Evolutionary conservation across 129 eudicot species (phyloP).

Genomic region (Flaveria sonorensis): DNA sequence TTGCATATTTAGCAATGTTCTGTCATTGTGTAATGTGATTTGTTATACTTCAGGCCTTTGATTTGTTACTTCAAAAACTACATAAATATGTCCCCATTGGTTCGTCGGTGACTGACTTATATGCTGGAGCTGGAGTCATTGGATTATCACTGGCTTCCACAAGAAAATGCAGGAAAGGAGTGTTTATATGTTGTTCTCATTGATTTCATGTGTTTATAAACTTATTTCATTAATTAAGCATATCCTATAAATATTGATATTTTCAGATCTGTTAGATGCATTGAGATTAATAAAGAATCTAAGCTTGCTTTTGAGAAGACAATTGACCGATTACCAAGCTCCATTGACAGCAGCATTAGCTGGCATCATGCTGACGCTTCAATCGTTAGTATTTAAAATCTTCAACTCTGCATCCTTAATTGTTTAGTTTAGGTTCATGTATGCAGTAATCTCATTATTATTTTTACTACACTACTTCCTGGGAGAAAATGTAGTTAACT

Average conservation of each 20-base stretch:
- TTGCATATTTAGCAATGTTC: slow-evolving; percentile 19
- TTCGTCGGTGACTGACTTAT: slow-evolving; percentile 88
- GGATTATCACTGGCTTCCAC: slow-evolving; percentile 89
- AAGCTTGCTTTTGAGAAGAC: slow-evolving; percentile 89
- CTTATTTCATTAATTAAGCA: slow-evolving; percentile 13
- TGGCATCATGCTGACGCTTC: slow-evolving; percentile 96
- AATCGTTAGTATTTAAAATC: slow-evolving; percentile 48
- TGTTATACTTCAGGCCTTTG: slow-evolving; percentile 71
- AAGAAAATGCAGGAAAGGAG: slow-evolving; percentile 78
- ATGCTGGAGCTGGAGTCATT: slow-evolving; percentile 98
- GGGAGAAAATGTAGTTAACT: slow-evolving; percentile 6
- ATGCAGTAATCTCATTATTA: slow-evolving; percentile 20
- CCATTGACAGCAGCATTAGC: slow-evolving; percentile 74
- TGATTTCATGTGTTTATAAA: background rate
- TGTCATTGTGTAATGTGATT: slow-evolving; percentile 25
- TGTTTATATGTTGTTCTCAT: slow-evolving; percentile 16
- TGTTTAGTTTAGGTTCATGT: slow-evolving; percentile 11
- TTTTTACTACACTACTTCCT: slow-evolving; percentile 18
- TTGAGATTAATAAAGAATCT: slow-evolving; percentile 93
- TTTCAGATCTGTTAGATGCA: slow-evolving; percentile 79
- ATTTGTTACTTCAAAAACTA: slow-evolving; percentile 81
- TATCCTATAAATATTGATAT: slow-evolving; percentile 15
- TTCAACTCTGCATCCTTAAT: slow-evolving; percentile 17
- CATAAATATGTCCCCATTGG: slow-evolving; percentile 88
- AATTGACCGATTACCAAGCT: slow-evolving; percentile 67